A percentile compares a stretch with the other conserved stretches of the same genome.
These are phyloP conservation scores for Microcyclospora pomicola DNA, from an alignment of 2,329 filamentous ascomycete species.

Conservation along the genomic window DNA sequence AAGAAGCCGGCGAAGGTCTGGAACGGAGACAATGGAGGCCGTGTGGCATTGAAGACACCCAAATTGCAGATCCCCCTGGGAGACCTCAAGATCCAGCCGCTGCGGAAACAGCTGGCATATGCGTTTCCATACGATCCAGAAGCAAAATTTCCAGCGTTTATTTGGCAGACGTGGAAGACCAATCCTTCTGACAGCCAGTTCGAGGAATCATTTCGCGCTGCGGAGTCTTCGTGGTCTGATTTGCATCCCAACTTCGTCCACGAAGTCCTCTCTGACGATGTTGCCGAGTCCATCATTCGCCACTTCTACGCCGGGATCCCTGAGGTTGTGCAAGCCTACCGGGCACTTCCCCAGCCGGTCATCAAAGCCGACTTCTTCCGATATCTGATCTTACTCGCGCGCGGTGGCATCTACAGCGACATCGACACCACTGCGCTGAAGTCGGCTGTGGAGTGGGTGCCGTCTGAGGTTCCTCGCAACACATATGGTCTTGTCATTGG, in stretches of 20 bases:
- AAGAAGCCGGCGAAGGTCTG: conserved; percentile 8
- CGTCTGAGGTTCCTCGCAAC: conserved; percentile 58
- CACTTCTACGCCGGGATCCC: conserved; percentile 67
- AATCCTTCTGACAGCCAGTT: conserved; percentile 68
- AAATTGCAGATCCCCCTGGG: conserved; percentile 49
- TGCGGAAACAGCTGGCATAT: conserved; percentile 72
- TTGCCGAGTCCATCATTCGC: conserved; percentile 65
- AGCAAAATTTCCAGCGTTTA: conserved; percentile 85
- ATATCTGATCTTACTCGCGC: conserved; percentile 57
- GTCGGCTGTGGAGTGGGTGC: conserved; percentile 78
- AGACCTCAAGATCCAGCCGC: conserved; percentile 57
- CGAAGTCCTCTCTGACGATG: conserved; percentile 88
- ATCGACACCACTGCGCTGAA: conserved; percentile 83
- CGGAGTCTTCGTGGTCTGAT: conserved; percentile 81
- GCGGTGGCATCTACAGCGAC: conserved; percentile 62
- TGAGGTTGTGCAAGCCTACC: conserved; percentile 36
- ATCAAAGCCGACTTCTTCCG: conserved; percentile 54
- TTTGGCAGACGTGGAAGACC: conserved; percentile 98
- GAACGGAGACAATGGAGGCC: conserved; percentile 14
- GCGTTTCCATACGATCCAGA: conserved; percentile 88
- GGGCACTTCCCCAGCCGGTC: conserved; percentile 34
- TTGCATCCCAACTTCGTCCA: conserved; percentile 85
- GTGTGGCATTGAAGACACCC: conserved; percentile 27
- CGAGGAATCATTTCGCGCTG: conserved; percentile 55
- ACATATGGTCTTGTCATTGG: conserved; percentile 78